A percentile compares a stretch with the other conserved stretches of the same genome.
Conservation (phyloP, 2,329 filamentous ascomycete species). For the Aspergillus quadrilineatus region DNA sequence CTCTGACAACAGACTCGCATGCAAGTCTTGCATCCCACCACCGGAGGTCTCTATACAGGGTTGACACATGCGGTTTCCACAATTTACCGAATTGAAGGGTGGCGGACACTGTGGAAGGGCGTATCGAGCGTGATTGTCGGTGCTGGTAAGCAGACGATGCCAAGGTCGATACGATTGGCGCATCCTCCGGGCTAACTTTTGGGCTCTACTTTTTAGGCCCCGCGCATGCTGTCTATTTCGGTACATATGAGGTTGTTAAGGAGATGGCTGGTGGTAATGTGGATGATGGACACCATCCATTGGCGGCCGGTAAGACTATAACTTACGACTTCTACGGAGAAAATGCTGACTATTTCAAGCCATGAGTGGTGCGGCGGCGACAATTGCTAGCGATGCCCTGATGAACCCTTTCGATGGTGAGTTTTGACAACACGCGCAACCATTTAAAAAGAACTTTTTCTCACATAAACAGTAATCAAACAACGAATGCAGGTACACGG, state of each 20-base stretch:
- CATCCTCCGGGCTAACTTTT: constrained; percentile 10
- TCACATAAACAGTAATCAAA: constrained; percentile 74
- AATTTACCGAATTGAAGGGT: constrained; percentile 85
- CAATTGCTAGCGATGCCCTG: constrained; percentile 93
- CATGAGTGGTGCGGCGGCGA: constrained; percentile 88
- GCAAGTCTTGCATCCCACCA: constrained; percentile 87
- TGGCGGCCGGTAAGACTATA: constrained; percentile 74
- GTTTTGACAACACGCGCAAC: constrained; percentile 27
- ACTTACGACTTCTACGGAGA: not conserved
- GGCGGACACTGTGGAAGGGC: constrained; percentile 90
- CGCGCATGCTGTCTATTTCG: constrained; percentile 97
- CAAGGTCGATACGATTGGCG: not conserved
- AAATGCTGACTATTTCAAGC: constrained; percentile 57
- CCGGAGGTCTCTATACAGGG: constrained; percentile 79
- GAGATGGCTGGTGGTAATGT: constrained; percentile 92
- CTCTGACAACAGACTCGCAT: constrained; percentile 73
- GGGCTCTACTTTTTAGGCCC: constrained; percentile 61
- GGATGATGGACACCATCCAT: constrained; percentile 78
- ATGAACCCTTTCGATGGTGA: constrained; percentile 99
- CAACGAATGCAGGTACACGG: constrained; percentile 98
- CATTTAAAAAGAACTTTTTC: not conserved
- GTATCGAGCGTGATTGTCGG: constrained; percentile 95
- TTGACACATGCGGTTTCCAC: constrained; percentile 90
- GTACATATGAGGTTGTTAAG: constrained; percentile 96
- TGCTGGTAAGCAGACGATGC: constrained; percentile 64